phyloP scores from a whole-genome alignment of 768 basidiomycete species.

The Atractiella rhizophila region DNA sequence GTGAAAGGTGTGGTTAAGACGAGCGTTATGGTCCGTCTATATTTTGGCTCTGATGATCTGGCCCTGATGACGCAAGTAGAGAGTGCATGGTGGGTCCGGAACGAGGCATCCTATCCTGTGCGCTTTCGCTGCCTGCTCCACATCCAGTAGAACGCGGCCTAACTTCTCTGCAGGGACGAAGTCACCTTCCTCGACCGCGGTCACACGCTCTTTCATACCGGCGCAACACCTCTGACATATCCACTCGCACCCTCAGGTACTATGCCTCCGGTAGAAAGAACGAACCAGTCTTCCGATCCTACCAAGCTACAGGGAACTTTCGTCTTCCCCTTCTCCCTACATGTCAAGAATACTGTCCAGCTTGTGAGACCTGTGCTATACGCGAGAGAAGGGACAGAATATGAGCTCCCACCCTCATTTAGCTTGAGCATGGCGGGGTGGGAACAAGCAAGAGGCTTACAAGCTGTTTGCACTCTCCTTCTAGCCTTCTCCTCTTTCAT shows the following conservation, averaged over 20 bases:
- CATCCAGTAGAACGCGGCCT: conserved; percentile 1
- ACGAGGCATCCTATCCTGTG: no score
- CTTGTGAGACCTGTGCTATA: not conserved
- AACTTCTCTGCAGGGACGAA: conserved; percentile 8
- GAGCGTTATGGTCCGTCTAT: conserved; percentile 1
- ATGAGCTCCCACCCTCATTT: conserved; percentile 8
- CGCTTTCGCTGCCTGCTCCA: no score
- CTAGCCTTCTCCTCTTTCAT: not conserved
- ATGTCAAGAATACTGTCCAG: not conserved
- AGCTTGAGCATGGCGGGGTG: conserved; percentile 1
- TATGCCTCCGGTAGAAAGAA: not conserved
- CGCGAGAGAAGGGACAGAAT: no score
- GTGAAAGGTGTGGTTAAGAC: conserved; percentile 11
- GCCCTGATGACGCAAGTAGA: not conserved
- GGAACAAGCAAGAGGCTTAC: not conserved
- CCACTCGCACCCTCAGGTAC: not conserved
- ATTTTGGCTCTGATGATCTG: not conserved
- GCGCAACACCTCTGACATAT: not conserved
- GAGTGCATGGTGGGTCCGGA: not conserved
- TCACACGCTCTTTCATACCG: not conserved
- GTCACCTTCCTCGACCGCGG: conserved; percentile 2
- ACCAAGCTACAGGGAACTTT: conserved; percentile 5
- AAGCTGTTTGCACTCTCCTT: not conserved
- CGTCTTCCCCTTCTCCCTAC: conserved; percentile 7
- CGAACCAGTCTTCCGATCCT: conserved; percentile 4